phyloP scores from a whole-genome alignment of 345 rosid genomes.

The Mallotus nudiflorus region DNA sequence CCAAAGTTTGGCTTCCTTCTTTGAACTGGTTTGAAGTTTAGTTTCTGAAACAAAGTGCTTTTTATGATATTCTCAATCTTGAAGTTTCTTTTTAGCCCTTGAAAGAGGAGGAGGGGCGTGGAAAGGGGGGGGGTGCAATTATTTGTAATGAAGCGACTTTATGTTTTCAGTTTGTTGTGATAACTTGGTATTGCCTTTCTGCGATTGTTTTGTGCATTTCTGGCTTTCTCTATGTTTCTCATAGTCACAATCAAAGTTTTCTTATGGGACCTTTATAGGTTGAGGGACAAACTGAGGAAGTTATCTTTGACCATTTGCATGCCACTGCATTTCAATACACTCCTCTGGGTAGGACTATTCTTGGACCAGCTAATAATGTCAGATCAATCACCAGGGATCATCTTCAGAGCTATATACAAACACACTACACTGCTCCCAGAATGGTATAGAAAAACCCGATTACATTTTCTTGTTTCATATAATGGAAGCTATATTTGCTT shows the following conservation, averaged over 20 bases:
- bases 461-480: background rate
- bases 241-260: background rate
- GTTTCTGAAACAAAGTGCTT: background rate
- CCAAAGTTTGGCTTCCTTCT: too few relatives aligned
- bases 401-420: slow-evolving; percentile 77
- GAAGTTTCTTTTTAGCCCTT: background rate
- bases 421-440: slow-evolving; percentile 97
- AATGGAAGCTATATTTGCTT: background rate
- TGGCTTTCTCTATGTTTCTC: background rate
- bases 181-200: too few relatives aligned
- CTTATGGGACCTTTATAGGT: slow-evolving; percentile 46
- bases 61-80: too few relatives aligned
- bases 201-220: background rate
- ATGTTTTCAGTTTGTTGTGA: too few relatives aligned
- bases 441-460: slow-evolving; percentile 51
- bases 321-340: slow-evolving; percentile 94
- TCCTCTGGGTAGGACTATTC: slow-evolving; percentile 91
- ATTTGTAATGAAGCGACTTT: too few relatives aligned
- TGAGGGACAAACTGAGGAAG: slow-evolving; percentile 92
- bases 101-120: background rate
- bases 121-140: background rate
- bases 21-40: background rate
- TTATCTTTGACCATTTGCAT: slow-evolving; percentile 93
- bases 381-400: slow-evolving; percentile 71
- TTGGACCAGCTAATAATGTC: slow-evolving; percentile 87